Evolutionary conservation across 495 filamentous ascomycete species (phyloP).

Genomic region (Ramalina peruviana): DNA sequence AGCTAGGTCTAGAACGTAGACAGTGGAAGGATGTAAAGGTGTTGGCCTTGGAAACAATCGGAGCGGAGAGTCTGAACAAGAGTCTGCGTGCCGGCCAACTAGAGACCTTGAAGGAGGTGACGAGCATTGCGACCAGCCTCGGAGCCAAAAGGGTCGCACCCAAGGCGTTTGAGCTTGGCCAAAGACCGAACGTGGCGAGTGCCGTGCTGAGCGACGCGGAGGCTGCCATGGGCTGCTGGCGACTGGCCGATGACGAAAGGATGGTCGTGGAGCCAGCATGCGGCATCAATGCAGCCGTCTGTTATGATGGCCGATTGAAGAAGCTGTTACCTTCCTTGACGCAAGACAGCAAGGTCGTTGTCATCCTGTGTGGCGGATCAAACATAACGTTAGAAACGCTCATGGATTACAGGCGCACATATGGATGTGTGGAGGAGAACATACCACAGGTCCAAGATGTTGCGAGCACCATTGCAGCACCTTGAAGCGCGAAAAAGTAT

Average conservation of each 20-base stretch:
- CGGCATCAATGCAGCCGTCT: slow-evolving; percentile 57
- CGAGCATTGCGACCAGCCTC: slow-evolving; percentile 64
- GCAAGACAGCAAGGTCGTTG: slow-evolving; percentile 55
- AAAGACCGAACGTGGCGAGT: slow-evolving; percentile 40
- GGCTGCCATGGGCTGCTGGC: slow-evolving; percentile 60
- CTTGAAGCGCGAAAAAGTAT: neutral
- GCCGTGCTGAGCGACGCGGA: slow-evolving; percentile 65
- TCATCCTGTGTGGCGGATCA: slow-evolving; percentile 77
- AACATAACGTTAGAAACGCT: slow-evolving; percentile 59
- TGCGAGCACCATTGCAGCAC: slow-evolving; percentile 3
- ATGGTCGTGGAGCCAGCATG: slow-evolving; percentile 72
- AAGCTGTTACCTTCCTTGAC: slow-evolving; percentile 43
- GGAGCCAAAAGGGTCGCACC: slow-evolving; percentile 62
- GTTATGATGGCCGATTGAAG: slow-evolving; percentile 48
- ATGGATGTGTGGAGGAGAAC: slow-evolving; percentile 19
- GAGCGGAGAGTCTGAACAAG: slow-evolving; percentile 57
- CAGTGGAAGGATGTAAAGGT: slow-evolving; percentile 34
- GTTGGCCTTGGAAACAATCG: slow-evolving; percentile 69
- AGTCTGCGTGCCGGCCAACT: slow-evolving; percentile 45
- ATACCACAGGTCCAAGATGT: slow-evolving; percentile 3
- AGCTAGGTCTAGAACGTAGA: slow-evolving; percentile 48
- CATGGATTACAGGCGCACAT: slow-evolving; percentile 45
- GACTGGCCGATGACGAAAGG: slow-evolving; percentile 70
- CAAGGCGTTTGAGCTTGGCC: slow-evolving; percentile 53
- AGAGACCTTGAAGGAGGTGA: slow-evolving; percentile 59